phyloP scores from a whole-genome alignment of 2,329 filamentous ascomycete species.

The Apiospora arundinis region DNA sequence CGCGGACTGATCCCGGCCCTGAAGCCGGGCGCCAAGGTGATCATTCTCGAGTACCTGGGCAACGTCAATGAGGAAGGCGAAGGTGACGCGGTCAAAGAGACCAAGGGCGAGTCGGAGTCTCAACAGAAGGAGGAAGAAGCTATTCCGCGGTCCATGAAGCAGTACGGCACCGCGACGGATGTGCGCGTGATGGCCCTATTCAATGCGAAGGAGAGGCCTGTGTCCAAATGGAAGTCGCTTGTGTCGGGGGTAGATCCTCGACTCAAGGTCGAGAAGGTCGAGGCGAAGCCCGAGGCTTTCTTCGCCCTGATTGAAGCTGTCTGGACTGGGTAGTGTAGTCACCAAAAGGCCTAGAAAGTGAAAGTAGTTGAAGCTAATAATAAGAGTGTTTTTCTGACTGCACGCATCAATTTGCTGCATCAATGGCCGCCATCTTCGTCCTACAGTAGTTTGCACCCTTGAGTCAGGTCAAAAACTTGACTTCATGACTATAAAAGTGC shows the following conservation, averaged over 20 bases:
- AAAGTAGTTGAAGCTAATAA: too few relatives aligned
- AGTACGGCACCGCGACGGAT: constrained; percentile 50
- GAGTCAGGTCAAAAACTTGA: too few relatives aligned
- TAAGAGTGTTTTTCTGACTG: too few relatives aligned
- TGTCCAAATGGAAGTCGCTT: constrained; percentile 52
- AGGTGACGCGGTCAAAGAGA: background rate
- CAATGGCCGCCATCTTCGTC: too few relatives aligned
- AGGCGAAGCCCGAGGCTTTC: constrained; percentile 45
- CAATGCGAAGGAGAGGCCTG: constrained; percentile 53
- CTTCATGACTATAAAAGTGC: too few relatives aligned
- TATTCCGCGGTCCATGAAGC: constrained; percentile 41
- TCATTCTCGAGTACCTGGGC: constrained; percentile 48
- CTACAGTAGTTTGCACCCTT: too few relatives aligned
- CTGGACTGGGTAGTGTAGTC: constrained; percentile 37
- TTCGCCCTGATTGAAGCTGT: constrained; percentile 46
- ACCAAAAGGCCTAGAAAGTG: too few relatives aligned
- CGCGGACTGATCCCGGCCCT: constrained; percentile 50
- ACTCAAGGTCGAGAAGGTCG: constrained; percentile 46
- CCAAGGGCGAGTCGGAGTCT: background rate
- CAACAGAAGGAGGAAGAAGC: constrained; percentile 28
- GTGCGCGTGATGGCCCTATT: constrained; percentile 57
- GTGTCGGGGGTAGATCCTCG: constrained; percentile 53
- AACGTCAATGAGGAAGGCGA: constrained; percentile 37
- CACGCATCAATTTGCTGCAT: too few relatives aligned
- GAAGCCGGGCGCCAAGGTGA: constrained; percentile 48